Evolutionary conservation across 2,329 filamentous ascomycete genomes (phyloP), one percentile per base, ranked within the genome.

Genomic region (Pyrenophora graminea): DNA sequence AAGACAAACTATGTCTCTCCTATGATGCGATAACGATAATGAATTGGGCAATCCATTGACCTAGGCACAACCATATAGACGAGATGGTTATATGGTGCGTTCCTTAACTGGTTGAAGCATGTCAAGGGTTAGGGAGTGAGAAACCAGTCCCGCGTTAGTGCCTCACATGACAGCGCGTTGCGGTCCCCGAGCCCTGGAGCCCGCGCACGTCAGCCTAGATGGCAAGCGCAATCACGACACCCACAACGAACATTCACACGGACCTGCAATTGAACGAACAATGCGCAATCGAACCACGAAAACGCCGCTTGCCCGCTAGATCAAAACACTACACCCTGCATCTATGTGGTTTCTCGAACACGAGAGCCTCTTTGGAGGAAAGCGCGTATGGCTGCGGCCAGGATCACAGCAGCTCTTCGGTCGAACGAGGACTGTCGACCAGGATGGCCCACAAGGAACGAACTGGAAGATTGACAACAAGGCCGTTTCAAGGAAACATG

Each of bases 401-500:
- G 92, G 91, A 43, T 90, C 91, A 70, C 85, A 84, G 63, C 93
- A 94, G 71, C 81, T 96, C 17, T 90, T 96, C 69, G 93, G 93
- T 48, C 85, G 93, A 58, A 91, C 89, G 32, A 82, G 82, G 57
- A 81, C 88, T 65, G 79, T 85, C 84, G 66, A 68, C 18, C 58
- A 65, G 37, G 61, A 67, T 19, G 37, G 33, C 62, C 80, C 68
- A 23, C 67, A 67, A 18, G 50, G 48, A 27, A 71, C 66, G 42
- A 68, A 63, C n/a, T 67, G 64, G 57, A 85, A 83, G 19, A 89
- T 96, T 60, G 83, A 87, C 5, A 83, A 94, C 66, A 90, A 89
- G 66, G 88, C 87, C 1, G 89, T 99, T 41, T 99, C 94, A 27
- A 83, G 93, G 49, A 90, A 94, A 67, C 94, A 99, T 74, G 77